phyloP scores from a whole-genome alignment of 257 asterid species.

The Nyctanthes arbortristis region DNA sequence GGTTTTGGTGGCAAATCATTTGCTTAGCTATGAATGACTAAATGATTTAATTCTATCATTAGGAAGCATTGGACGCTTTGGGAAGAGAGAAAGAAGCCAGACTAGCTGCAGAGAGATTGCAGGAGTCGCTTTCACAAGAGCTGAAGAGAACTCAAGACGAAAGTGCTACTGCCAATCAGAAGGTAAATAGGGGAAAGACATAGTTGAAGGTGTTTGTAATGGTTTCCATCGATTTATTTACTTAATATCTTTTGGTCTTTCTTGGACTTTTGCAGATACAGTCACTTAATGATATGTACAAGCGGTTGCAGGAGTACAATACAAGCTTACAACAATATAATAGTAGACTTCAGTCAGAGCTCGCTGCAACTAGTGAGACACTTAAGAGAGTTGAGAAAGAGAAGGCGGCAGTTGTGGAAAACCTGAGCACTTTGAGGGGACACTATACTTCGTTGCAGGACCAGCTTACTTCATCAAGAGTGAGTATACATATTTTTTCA shows the following conservation, averaged over 20 bases:
- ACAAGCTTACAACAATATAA: slow-evolving; percentile 88
- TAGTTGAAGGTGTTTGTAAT: not conserved
- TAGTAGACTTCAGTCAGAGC: slow-evolving; percentile 81
- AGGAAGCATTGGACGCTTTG: slow-evolving; percentile 80
- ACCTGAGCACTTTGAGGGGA: slow-evolving; percentile 80
- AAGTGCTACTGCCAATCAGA: slow-evolving; percentile 51
- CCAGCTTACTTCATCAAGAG: slow-evolving; percentile 72
- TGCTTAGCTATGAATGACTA: not conserved
- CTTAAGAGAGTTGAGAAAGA: slow-evolving; percentile 81
- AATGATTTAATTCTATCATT: slow-evolving; percentile 8
- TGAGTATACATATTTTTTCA: slow-evolving; percentile 27
- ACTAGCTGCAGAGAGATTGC: slow-evolving; percentile 64
- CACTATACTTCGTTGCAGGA: slow-evolving; percentile 79
- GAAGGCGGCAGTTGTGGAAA: slow-evolving; percentile 75
- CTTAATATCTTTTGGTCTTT: slow-evolving; percentile 15
- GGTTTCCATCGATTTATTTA: not conserved
- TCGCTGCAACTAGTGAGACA: slow-evolving; percentile 56
- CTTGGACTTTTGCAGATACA: slow-evolving; percentile 54
- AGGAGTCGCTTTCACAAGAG: slow-evolving; percentile 71
- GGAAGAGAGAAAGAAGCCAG: slow-evolving; percentile 69
- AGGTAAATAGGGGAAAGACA: slow-evolving; percentile 41
- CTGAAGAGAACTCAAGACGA: slow-evolving; percentile 72
- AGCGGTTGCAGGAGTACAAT: slow-evolving; percentile 79
- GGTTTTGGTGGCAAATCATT: not conserved
- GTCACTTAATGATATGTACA: slow-evolving; percentile 68